These are phyloP conservation scores for Serendipita sp. DNA, from an alignment of 768 basidiomycete genomes.

Conservation along the genomic window DNA sequence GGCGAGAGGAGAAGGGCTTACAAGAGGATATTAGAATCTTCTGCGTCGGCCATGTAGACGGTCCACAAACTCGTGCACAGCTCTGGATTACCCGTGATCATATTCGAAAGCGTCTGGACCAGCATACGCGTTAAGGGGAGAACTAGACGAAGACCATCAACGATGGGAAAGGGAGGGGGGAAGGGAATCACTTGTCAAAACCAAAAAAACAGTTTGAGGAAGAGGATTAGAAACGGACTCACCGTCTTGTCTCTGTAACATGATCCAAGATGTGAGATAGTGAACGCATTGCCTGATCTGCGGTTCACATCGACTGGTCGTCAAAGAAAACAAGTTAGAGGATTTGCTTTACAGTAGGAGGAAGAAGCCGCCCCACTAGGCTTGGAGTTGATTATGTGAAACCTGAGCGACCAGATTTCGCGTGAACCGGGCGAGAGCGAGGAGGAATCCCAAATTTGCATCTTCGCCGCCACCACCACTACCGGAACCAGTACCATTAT, in stretches of 20 bases:
- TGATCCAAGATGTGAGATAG: slow-evolving; percentile 60
- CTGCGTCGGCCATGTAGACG: slow-evolving; percentile 45
- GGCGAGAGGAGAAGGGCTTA: slow-evolving; percentile 21
- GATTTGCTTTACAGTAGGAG: too few relatives aligned
- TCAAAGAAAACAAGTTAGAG: too few relatives aligned
- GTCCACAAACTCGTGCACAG: slow-evolving; percentile 46
- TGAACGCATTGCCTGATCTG: slow-evolving; percentile 50
- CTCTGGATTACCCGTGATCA: slow-evolving; percentile 54
- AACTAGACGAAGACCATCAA: slow-evolving; percentile 24
- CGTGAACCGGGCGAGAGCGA: slow-evolving; percentile 48
- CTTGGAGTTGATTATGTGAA: slow-evolving; percentile 48
- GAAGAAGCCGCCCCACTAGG: slow-evolving; percentile 39
- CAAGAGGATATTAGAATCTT: slow-evolving; percentile 62
- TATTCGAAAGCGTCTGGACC: slow-evolving; percentile 67
- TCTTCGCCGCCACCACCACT: not conserved
- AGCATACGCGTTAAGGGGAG: slow-evolving; percentile 46
- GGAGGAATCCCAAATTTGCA: not conserved
- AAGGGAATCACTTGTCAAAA: too few relatives aligned
- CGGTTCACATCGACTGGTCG: slow-evolving; percentile 48
- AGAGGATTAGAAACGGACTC: slow-evolving; percentile 12
- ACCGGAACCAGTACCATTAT: too few relatives aligned
- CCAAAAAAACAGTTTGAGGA: too few relatives aligned
- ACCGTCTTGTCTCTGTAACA: slow-evolving; percentile 47
- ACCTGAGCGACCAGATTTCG: slow-evolving; percentile 71
- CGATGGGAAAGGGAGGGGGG: too few relatives aligned